Evolutionary conservation across 2,329 filamentous ascomycete species (phyloP).

Genomic region (Neoscytalidium dimidiatum): DNA sequence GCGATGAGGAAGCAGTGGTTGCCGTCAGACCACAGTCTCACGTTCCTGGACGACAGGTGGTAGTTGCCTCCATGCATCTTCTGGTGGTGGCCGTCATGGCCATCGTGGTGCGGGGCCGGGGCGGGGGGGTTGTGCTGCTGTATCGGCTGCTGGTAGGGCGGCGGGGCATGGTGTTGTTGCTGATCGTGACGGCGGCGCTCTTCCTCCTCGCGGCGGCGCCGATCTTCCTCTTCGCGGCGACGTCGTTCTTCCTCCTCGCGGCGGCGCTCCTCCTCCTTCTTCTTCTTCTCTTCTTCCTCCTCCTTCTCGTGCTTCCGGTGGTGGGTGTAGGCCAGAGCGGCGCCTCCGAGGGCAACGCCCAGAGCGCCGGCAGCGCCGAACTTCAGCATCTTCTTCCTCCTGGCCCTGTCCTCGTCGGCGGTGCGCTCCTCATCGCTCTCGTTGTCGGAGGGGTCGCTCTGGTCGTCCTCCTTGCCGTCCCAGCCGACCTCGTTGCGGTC

Average conservation of each 20-base stretch:
- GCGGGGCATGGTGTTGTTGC: neutral
- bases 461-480: constrained; percentile 15
- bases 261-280: neutral
- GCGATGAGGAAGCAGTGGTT: constrained; percentile 12
- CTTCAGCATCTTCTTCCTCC: constrained; percentile 11
- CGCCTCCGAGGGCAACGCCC: neutral
- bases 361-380: constrained; percentile 9
- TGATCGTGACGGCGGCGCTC: neutral
- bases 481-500: constrained; percentile 5
- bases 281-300: neutral
- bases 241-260: neutral
- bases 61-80: constrained; percentile 16
- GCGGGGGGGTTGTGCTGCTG: neutral
- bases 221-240: neutral
- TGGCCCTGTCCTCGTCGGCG: neutral
- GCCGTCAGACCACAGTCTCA: neutral
- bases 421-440: constrained; percentile 7
- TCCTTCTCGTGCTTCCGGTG: constrained; percentile 15
- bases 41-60: neutral
- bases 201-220: neutral
- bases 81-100: constrained; percentile 1
- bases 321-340: constrained; percentile 5
- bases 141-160: neutral
- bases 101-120: neutral
- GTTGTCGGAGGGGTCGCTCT: neutral